phyloP scores from a whole-genome alignment of 140 eudicot species.

The Bidens hawaiensis region DNA sequence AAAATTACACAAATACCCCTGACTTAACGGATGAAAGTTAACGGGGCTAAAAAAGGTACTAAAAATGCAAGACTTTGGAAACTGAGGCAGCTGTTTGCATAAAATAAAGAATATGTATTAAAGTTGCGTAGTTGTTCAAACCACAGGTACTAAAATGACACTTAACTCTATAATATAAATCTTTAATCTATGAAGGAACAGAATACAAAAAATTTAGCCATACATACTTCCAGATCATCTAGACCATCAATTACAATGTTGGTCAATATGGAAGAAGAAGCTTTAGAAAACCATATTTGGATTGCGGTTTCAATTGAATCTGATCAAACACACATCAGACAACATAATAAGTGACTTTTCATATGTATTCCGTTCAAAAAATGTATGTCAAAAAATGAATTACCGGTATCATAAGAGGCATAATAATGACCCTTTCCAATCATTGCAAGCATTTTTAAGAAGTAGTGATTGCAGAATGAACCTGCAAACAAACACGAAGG shows the following conservation, averaged over 20 bases:
- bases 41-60: too few species aligned
- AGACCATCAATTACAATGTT: slow-evolving; percentile 54
- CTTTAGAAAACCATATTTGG: slow-evolving; percentile 52
- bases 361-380: neutral
- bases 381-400: neutral
- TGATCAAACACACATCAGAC: slow-evolving; percentile 33
- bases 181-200: slow-evolving; percentile 21
- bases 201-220: neutral
- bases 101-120: too few species aligned
- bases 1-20: too few species aligned
- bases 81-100: too few species aligned
- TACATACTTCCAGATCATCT: slow-evolving; percentile 61
- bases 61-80: too few species aligned
- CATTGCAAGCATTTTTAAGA: slow-evolving; percentile 72
- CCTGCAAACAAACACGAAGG: slow-evolving; percentile 37
- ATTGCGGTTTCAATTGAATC: slow-evolving; percentile 60
- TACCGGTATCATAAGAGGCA: slow-evolving; percentile 78
- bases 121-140: too few species aligned
- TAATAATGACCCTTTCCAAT: slow-evolving; percentile 61
- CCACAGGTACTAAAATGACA: too few species aligned
- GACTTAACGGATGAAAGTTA: too few species aligned
- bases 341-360: slow-evolving; percentile 11
- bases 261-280: slow-evolving; percentile 59
- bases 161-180: too few species aligned
- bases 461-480: slow-evolving; percentile 78